Percentiles rank a stretch among this genome's conserved stretches.
These are phyloP conservation scores for Sphagnurus paluster DNA, from an alignment of 1,284 basidiomycete genomes.

Conservation along the genomic window DNA sequence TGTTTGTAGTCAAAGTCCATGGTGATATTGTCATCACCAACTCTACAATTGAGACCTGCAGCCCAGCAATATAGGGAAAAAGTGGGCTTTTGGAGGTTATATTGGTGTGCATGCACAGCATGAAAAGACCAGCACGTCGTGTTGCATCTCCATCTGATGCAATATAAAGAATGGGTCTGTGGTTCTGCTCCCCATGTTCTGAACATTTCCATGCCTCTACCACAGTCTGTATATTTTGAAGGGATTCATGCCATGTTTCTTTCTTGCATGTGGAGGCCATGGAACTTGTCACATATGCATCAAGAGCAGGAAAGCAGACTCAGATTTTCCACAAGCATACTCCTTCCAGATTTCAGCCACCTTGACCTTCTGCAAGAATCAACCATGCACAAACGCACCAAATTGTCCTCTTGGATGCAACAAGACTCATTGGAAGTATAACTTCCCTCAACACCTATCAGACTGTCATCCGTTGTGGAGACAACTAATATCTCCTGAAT, in stretches of 20 bases:
- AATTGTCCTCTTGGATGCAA: slow-evolving; percentile 1
- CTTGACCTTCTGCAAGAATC: not conserved
- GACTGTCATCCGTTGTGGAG: slow-evolving; percentile 2
- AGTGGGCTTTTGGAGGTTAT: too few relatives aligned
- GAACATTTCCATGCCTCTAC: too few relatives aligned
- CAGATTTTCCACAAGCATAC: not conserved
- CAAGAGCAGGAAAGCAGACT: too few relatives aligned
- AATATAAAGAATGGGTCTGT: too few relatives aligned
- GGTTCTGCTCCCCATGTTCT: too few relatives aligned
- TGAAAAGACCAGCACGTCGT: too few relatives aligned
- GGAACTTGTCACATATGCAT: not conserved
- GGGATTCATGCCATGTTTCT: too few relatives aligned
- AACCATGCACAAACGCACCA: not conserved
- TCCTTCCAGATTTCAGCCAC: not conserved
- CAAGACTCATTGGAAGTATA: slow-evolving; percentile 5
- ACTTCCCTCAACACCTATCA: slow-evolving; percentile 1
- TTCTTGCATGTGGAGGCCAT: too few relatives aligned
- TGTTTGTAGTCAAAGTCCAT: slow-evolving; percentile 19
- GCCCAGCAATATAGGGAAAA: too few relatives aligned
- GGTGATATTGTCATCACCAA: slow-evolving; percentile 14
- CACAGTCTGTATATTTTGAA: too few relatives aligned
- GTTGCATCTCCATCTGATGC: too few relatives aligned
- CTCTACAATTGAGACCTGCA: not conserved
- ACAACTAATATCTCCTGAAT: not conserved
- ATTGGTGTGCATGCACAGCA: too few relatives aligned